Conservation (phyloP, 371 early-diverging fungal genomes). For the Umbelopsis sp. region DNA sequence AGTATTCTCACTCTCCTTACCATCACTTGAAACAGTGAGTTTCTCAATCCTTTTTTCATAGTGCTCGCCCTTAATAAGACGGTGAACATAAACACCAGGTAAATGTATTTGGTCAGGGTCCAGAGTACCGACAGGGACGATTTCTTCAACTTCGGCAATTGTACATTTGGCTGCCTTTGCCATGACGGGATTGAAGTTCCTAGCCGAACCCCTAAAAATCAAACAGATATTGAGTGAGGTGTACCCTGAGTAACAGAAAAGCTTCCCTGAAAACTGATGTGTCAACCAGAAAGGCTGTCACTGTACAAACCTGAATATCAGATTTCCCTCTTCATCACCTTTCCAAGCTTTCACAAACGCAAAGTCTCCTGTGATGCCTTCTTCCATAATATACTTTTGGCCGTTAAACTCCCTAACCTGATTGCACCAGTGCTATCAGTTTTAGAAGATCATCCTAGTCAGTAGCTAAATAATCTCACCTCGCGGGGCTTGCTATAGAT, state of each 20-base stretch:
- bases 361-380: slow-evolving; percentile 70
- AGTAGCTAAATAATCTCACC: slow-evolving; percentile 18
- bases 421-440: not conserved
- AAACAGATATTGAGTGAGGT: too few relatives aligned
- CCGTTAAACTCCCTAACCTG: slow-evolving; percentile 59
- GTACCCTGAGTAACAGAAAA: not conserved
- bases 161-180: slow-evolving; percentile 63
- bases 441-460: not conserved
- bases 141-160: slow-evolving; percentile 76
- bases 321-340: slow-evolving; percentile 71
- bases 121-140: slow-evolving; percentile 69
- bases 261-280: not conserved
- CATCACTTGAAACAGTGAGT: slow-evolving; percentile 39
- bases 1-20: slow-evolving; percentile 25
- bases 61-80: slow-evolving; percentile 59
- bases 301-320: slow-evolving; percentile 51
- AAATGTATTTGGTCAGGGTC: slow-evolving; percentile 71
- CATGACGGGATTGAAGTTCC: slow-evolving; percentile 74
- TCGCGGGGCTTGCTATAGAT: slow-evolving; percentile 55
- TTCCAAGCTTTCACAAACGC: slow-evolving; percentile 78
- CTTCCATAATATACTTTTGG: slow-evolving; percentile 68
- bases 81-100: slow-evolving; percentile 69
- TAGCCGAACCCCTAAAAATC: slow-evolving; percentile 47
- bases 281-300: not conserved
- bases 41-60: slow-evolving; percentile 74